Percentiles rank a stretch among this genome's conserved stretches.
Conservation (phyloP, 140 eudicot species). For the Artemisia princeps region DNA sequence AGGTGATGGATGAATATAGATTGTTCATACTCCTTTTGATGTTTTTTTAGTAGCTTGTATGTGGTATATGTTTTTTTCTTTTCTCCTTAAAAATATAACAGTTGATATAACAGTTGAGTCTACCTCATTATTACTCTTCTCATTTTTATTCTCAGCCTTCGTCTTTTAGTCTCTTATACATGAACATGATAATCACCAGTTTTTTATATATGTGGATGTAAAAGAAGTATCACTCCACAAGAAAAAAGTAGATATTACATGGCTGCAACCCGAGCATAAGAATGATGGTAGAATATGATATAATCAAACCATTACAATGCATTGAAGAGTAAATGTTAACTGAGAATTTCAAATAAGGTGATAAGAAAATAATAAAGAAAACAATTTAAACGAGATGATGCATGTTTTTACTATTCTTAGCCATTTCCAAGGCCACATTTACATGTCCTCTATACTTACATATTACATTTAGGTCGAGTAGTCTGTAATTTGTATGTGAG, state of each 20-base stretch:
- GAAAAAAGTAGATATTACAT: not conserved
- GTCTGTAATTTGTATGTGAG: not conserved
- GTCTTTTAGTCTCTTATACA: too few species aligned
- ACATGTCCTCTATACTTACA: not conserved
- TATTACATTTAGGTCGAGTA: conserved; percentile 11
- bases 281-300: not conserved
- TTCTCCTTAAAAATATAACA: too few species aligned
- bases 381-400: not conserved
- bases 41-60: not conserved
- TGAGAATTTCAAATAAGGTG: not conserved
- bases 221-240: not conserved
- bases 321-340: not conserved
- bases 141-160: not conserved
- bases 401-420: not conserved
- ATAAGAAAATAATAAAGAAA: conserved; percentile 2
- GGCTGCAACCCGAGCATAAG: too few species aligned
- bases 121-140: not conserved
- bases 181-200: not conserved
- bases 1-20: conserved; percentile 40
- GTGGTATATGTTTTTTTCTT: not conserved
- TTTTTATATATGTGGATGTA: not conserved
- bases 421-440: not conserved
- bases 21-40: not conserved
- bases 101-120: conserved; percentile 2
- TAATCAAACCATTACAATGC: not conserved